phyloP scores from a whole-genome alignment of 2,329 filamentous ascomycete species.

The Diaporthe sp. region DNA sequence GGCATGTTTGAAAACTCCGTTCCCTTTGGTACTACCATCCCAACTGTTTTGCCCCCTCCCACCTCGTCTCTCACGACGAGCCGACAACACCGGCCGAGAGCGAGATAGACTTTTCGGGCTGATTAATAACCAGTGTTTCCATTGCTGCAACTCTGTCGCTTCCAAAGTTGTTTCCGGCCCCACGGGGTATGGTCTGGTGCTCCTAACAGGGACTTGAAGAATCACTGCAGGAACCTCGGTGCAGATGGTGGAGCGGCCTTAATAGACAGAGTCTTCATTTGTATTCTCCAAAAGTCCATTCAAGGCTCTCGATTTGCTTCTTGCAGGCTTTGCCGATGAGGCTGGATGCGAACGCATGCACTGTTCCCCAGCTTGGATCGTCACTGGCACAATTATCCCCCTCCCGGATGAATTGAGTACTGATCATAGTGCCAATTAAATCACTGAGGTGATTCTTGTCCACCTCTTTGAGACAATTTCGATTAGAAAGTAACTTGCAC shows the following conservation, averaged over 20 bases:
- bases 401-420: neutral
- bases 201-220: neutral
- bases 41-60: neutral
- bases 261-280: neutral
- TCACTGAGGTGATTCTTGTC: no score
- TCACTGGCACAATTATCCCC: neutral
- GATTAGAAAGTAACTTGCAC: no score
- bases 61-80: neutral
- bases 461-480: neutral
- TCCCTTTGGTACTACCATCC: neutral
- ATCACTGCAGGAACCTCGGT: neutral
- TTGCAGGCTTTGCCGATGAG: neutral
- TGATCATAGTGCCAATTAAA: neutral
- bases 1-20: neutral
- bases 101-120: neutral
- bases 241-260: neutral
- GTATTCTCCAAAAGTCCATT: neutral
- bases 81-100: neutral
- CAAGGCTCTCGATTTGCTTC: neutral
- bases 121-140: neutral
- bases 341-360: neutral
- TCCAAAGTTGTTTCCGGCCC: neutral
- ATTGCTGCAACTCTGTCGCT: neutral
- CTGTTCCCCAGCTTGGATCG: neutral
- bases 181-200: neutral